Conservation (phyloP, 2,329 filamentous ascomycete species). For the Dothideomycetes sp. region DNA sequence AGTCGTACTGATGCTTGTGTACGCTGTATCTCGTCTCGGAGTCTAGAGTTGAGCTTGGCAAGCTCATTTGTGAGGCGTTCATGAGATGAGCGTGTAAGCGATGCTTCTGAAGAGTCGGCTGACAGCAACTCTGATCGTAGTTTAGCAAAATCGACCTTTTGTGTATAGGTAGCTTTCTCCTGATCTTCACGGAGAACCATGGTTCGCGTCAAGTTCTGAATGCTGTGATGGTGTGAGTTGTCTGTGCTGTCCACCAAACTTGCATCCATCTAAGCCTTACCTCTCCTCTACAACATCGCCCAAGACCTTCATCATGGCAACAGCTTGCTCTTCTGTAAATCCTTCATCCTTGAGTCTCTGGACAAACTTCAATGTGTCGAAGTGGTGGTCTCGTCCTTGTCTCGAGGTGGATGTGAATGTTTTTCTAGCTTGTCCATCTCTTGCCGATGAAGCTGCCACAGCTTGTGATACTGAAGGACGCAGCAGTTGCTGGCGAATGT, state of each 20-base stretch:
- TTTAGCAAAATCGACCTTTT: constrained; percentile 98
- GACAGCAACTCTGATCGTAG: constrained; percentile 87
- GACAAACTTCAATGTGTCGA: constrained; percentile 96
- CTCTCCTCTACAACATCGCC: constrained; percentile 94
- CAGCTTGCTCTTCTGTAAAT: constrained; percentile 89
- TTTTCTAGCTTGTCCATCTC: constrained; percentile 10
- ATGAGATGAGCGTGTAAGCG: constrained; percentile 78
- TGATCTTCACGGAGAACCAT: constrained; percentile 96
- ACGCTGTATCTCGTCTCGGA: constrained; percentile 86
- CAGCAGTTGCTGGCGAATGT: neutral
- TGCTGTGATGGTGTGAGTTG: constrained; percentile 35
- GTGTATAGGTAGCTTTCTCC: constrained; percentile 62
- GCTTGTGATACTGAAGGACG: constrained; percentile 1
- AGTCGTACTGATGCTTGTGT: constrained; percentile 88
- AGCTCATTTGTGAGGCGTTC: constrained; percentile 91
- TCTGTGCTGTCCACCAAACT: constrained; percentile 25
- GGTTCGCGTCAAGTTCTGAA: constrained; percentile 91
- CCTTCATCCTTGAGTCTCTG: constrained; percentile 81
- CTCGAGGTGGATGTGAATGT: constrained; percentile 57
- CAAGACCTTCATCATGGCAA: constrained; percentile 96
- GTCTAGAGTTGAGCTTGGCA: constrained; percentile 77
- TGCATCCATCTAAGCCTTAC: constrained; percentile 31
- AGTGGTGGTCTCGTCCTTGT: constrained; percentile 72
- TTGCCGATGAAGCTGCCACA: neutral
- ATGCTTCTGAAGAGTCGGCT: constrained; percentile 81